Conservation (phyloP, 1,284 basidiomycete species). For the Phylloboletellus chloephorus region DNA sequence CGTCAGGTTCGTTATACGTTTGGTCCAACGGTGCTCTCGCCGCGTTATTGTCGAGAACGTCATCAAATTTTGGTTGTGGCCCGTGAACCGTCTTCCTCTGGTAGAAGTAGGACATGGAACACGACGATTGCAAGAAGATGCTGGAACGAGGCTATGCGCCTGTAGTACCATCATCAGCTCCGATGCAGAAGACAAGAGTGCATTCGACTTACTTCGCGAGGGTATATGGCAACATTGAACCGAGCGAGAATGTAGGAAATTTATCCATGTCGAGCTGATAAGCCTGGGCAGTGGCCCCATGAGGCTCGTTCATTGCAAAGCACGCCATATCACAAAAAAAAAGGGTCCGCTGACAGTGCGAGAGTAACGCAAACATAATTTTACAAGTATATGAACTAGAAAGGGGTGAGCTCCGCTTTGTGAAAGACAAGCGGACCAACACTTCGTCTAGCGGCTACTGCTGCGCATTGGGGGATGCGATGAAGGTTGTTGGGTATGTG, state of each 20-base stretch:
- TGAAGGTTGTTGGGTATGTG: constrained; percentile 18
- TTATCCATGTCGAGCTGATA: no score
- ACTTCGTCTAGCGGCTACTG: neutral
- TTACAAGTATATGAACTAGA: neutral
- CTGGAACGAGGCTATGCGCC: constrained; percentile 45
- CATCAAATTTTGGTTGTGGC: constrained; percentile 1
- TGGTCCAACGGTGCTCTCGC: neutral
- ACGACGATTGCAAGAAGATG: constrained; percentile 42
- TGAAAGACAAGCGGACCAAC: neutral
- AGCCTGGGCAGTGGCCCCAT: no score
- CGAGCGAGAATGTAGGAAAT: constrained; percentile 47
- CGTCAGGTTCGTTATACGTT: neutral
- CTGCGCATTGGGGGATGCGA: constrained; percentile 25
- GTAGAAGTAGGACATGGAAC: constrained; percentile 37
- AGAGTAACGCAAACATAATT: no score
- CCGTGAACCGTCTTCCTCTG: constrained; percentile 9
- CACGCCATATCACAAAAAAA: no score
- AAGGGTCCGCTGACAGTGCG: no score
- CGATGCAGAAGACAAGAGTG: neutral
- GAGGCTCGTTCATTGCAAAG: no score
- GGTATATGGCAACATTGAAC: constrained; percentile 31
- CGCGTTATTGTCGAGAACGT: neutral
- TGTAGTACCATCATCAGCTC: constrained; percentile 29
- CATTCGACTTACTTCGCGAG: constrained; percentile 34
- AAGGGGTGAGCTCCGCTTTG: neutral